Base-by-base conservation (phyloP, 2,329 filamentous ascomycete genomes). In the Colletotrichum tanaceti region DNA sequence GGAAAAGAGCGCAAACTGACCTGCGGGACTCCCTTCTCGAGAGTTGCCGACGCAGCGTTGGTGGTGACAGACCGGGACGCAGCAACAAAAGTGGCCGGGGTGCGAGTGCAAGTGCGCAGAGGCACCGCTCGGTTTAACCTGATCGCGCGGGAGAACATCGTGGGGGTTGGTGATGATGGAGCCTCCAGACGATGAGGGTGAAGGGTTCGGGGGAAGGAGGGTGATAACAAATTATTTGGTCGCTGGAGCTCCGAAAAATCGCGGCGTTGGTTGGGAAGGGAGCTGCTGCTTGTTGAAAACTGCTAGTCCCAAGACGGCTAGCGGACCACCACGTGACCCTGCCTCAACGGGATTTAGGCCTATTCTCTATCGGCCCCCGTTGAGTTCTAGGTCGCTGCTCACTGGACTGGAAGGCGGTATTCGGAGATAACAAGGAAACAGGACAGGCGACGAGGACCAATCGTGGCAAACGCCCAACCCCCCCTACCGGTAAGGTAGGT, bases 31-130 rank as follows among this genome's bases (percentile, higher is more conserved):
- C 89, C 86, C 86, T 92, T 93, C 81, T 95, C 93, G 76, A 94
- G 90, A 81, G 97, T 93, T 76, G 94, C 90, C 77, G 92, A 95
- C 74, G 96, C 96, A 73, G 96, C 96, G 83, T 98, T 91, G 74
- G 96, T 98, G 75, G 96, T 99, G 78, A 99, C 96, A 75, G 89
- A 89, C 80, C 95, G 89, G 79, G 89, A 84, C 74, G 86, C 83
- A 72, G 81, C 79, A 72, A 82, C 81, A 66, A 81, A 76, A 70
- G 84, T 78, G 66, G 80, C 77, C 62, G 82, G 79, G 72, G 80
- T 79, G 72, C 82, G 80, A 75, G 82, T 78, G 77, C 85, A 84
- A 75, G 82, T 78, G 77, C 85, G 84, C 80, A 91, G 79, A 77
- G 89, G 86, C 79, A 85, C 85, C 76, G 87, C 86, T 79, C 88